Conservation (phyloP, 2,329 filamentous ascomycete genomes). For the Verticillium albo-atrum region DNA sequence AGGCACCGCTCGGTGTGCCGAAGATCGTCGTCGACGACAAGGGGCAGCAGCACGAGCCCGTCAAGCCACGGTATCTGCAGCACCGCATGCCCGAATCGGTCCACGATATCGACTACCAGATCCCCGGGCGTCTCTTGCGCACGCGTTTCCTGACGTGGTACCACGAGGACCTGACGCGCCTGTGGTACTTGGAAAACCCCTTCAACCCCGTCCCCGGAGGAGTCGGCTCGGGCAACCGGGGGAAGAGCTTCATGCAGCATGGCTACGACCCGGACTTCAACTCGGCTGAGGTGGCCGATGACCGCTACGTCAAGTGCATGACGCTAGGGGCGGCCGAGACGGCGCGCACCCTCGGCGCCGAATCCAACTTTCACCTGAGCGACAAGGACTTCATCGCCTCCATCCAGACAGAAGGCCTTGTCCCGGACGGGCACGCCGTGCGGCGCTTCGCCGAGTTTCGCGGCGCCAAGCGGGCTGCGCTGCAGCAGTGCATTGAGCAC, state of each 20-base stretch:
- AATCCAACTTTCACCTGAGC: constrained; percentile 11
- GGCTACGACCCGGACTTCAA: constrained; percentile 16
- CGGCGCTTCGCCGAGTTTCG: constrained; percentile 28
- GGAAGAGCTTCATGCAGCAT: background rate
- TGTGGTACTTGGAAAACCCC: constrained; percentile 6
- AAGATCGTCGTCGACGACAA: constrained; percentile 1
- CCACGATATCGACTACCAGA: constrained; percentile 20
- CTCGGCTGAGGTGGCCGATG: constrained; percentile 29
- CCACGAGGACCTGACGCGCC: constrained; percentile 8
- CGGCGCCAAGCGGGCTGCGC: constrained; percentile 38
- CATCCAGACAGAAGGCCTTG: constrained; percentile 3
- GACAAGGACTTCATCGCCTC: constrained; percentile 4
- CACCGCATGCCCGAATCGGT: constrained; percentile 12
- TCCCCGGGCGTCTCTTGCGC: constrained; percentile 9
- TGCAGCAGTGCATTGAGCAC: constrained; percentile 36
- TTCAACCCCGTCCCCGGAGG: background rate
- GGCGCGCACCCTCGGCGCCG: constrained; percentile 2
- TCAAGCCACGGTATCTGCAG: constrained; percentile 9
- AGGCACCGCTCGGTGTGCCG: constrained; percentile 2
- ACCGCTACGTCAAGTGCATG: constrained; percentile 28
- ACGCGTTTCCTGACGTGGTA: constrained; percentile 8
- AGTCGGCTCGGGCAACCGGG: constrained; percentile 4
- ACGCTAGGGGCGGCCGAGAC: constrained; percentile 12
- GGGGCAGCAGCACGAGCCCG: background rate
- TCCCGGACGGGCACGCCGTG: constrained; percentile 16